A percentile compares a stretch with the other conserved stretches of the same genome.
These are phyloP conservation scores for Colletotrichum trifolii DNA, from an alignment of 2,329 filamentous ascomycete genomes.

Conservation along the genomic window DNA sequence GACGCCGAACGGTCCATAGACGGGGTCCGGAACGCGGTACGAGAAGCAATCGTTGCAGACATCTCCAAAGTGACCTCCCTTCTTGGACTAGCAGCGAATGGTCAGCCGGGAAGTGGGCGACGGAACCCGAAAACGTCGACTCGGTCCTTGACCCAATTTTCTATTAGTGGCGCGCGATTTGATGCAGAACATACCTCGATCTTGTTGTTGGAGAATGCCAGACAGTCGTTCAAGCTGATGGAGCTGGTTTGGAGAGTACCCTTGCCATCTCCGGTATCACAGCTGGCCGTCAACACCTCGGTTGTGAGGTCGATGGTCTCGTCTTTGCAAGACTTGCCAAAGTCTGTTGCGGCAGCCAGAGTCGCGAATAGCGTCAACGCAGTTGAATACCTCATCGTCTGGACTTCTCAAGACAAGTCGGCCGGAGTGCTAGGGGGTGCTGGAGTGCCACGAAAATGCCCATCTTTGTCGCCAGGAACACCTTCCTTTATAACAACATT, in stretches of 20 bases:
- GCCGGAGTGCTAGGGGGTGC: not conserved
- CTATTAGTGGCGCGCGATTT: not conserved
- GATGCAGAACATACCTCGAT: slow-evolving; percentile 18
- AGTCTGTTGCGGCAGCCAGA: slow-evolving; percentile 16
- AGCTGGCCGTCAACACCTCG: slow-evolving; percentile 24
- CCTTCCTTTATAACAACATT: slow-evolving; percentile 5
- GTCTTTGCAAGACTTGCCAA: slow-evolving; percentile 29
- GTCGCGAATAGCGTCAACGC: slow-evolving; percentile 1
- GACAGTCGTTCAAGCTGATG: slow-evolving; percentile 28
- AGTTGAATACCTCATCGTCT: not conserved
- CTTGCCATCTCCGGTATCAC: slow-evolving; percentile 28
- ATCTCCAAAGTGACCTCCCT: slow-evolving; percentile 38
- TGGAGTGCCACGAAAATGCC: not conserved
- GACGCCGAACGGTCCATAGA: slow-evolving; percentile 25
- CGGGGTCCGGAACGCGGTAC: slow-evolving; percentile 32
- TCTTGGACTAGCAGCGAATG: slow-evolving; percentile 12
- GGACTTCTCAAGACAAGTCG: no score
- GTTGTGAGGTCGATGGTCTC: slow-evolving; percentile 25
- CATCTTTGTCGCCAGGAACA: not conserved
- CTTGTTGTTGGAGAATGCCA: slow-evolving; percentile 13
- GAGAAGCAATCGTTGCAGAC: slow-evolving; percentile 39
- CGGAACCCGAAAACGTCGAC: not conserved
- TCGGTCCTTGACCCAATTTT: not conserved
- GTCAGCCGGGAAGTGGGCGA: slow-evolving; percentile 18
- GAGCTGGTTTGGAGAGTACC: slow-evolving; percentile 23